Percentiles rank a stretch among this genome's conserved stretches.
Evolutionary conservation across 2,329 filamentous ascomycete genomes (phyloP).

Genomic region (Fusarium sacchari): DNA sequence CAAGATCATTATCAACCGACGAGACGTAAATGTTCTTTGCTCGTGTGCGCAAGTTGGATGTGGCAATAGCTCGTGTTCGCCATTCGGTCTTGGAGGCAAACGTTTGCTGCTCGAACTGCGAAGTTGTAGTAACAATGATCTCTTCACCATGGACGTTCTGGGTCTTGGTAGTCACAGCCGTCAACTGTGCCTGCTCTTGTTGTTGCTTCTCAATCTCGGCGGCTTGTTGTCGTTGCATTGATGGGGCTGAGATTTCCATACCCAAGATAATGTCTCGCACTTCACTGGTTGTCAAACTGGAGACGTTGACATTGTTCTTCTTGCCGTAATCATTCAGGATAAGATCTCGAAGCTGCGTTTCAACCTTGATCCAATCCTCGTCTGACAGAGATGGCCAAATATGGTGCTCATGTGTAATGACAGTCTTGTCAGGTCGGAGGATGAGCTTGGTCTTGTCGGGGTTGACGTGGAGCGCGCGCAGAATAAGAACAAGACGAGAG

Average conservation of each 20-base stretch:
- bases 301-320: conserved; percentile 99
- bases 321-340: conserved; percentile 99
- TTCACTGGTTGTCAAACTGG: conserved; percentile 94
- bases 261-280: conserved; percentile 97
- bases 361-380: conserved; percentile 99
- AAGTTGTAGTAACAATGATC: conserved; percentile 97
- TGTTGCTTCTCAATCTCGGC: conserved; percentile 99
- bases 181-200: conserved; percentile 94
- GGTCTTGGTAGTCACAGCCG: conserved; percentile 97
- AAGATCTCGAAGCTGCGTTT: conserved; percentile 92
- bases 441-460: conserved; percentile 98
- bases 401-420: conserved; percentile 98
- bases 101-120: conserved; percentile 95
- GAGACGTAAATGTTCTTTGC: conserved; percentile 99
- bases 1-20: conserved; percentile 89
- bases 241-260: conserved; percentile 99
- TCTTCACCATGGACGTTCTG: conserved; percentile 97
- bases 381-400: conserved; percentile 96
- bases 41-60: conserved; percentile 90
- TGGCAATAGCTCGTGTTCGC: conserved; percentile 96
- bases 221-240: conserved; percentile 97
- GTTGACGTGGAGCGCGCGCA: conserved; percentile 96
- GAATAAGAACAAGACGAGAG: conserved; percentile 90
- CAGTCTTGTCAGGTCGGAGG: conserved; percentile 93
- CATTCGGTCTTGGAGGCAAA: conserved; percentile 99